Conservation (phyloP, 805 yeast species). For the Wickerhamiella parazyma region DNA sequence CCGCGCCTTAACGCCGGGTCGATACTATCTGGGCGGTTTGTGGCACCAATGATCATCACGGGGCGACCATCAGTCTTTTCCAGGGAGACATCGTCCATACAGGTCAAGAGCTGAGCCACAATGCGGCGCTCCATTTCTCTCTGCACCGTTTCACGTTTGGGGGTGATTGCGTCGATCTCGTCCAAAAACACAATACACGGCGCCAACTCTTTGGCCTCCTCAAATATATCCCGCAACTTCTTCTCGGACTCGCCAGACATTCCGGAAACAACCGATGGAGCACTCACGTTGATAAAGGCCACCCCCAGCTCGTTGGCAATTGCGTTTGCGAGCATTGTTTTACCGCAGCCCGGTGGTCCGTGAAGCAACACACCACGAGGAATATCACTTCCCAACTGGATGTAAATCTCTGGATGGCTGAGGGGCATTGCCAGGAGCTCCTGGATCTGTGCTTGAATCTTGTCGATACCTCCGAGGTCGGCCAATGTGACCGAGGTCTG, state of each 20-base stretch:
- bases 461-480: conserved; percentile 81
- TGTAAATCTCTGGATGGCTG: conserved; percentile 81
- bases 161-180: conserved; percentile 96
- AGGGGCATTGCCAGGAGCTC: conserved; percentile 88
- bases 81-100: conserved; percentile 82
- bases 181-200: conserved; percentile 90
- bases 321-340: conserved; percentile 91
- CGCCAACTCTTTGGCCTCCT: conserved; percentile 78
- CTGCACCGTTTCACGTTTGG: conserved; percentile 95
- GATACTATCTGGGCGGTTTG: conserved; percentile 88
- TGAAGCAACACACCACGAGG: conserved; percentile 88
- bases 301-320: conserved; percentile 89
- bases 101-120: conserved; percentile 86
- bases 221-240: conserved; percentile 81
- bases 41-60: conserved; percentile 89
- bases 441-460: conserved; percentile 70
- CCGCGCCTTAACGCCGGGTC: conserved; percentile 94
- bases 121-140: conserved; percentile 96
- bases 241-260: conserved; percentile 99
- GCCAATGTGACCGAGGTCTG: conserved; percentile 50
- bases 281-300: conserved; percentile 80
- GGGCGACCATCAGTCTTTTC: conserved; percentile 88
- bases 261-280: conserved; percentile 94
- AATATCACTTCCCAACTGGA: conserved; percentile 82
- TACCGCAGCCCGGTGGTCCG: conserved; percentile 99